Percentiles rank a stretch among this genome's conserved stretches.
These are phyloP conservation scores for Candida vaughaniae DNA, from an alignment of 805 yeast species.

Conservation along the genomic window DNA sequence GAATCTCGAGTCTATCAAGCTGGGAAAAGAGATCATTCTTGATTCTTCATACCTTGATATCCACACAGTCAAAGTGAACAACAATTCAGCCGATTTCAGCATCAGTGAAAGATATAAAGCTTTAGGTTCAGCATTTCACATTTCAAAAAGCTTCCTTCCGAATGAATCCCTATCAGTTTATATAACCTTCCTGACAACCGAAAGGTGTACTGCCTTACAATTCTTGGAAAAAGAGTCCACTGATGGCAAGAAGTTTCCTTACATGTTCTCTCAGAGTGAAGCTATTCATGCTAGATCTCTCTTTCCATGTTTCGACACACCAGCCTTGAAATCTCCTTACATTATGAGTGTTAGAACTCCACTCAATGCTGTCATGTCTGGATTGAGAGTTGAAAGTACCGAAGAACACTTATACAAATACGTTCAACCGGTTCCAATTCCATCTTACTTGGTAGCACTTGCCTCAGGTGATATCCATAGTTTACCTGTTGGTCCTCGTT, in stretches of 20 bases:
- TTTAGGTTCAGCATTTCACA: constrained; percentile 56
- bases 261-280: constrained; percentile 85
- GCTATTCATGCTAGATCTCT: constrained; percentile 87
- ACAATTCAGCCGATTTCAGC: constrained; percentile 21
- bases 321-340: constrained; percentile 72
- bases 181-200: constrained; percentile 68
- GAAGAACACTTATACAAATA: constrained; percentile 31
- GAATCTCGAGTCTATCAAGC: constrained; percentile 33
- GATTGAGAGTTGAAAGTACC: constrained; percentile 40
- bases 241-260: constrained; percentile 66
- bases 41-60: constrained; percentile 69
- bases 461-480: constrained; percentile 77
- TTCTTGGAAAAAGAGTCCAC: constrained; percentile 77
- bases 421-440: constrained; percentile 79
- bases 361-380: constrained; percentile 73
- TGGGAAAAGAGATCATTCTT: constrained; percentile 42
- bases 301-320: constrained; percentile 91
- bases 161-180: constrained; percentile 23
- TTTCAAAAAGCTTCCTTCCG: constrained; percentile 19
- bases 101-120: constrained; percentile 48
- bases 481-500: constrained; percentile 80
- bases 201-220: constrained; percentile 78
- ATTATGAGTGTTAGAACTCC: constrained; percentile 59
- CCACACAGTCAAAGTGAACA: constrained; percentile 42
- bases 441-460: constrained; percentile 78